phyloP scores from a whole-genome alignment of 1,284 basidiomycete species.

The Schizopora paradoxa region DNA sequence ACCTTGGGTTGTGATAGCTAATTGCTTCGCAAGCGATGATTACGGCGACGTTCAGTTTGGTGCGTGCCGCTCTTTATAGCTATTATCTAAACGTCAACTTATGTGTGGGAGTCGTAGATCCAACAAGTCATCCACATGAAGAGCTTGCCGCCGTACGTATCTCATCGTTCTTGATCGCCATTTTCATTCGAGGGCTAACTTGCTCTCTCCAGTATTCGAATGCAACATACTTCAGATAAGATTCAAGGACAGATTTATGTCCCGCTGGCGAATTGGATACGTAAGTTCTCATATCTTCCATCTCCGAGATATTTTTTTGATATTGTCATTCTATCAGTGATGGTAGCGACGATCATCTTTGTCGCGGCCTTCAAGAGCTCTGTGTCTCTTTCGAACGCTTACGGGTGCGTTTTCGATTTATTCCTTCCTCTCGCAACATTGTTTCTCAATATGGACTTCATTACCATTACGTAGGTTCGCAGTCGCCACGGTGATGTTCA shows the following conservation, averaged over 20 bases:
- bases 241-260: slow-evolving; percentile 63
- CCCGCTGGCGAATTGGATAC: slow-evolving; percentile 50
- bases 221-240: slow-evolving; percentile 54
- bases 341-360: slow-evolving; percentile 50
- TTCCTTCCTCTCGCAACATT: slow-evolving; percentile 2
- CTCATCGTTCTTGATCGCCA: neutral
- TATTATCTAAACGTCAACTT: neutral
- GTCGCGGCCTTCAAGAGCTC: slow-evolving; percentile 54
- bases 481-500: slow-evolving; percentile 59
- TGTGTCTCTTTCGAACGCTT: slow-evolving; percentile 46
- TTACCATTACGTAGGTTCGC: slow-evolving; percentile 39
- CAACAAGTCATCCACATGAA: slow-evolving; percentile 62
- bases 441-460: neutral
- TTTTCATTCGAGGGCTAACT: neutral
- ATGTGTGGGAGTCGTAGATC: slow-evolving; percentile 22
- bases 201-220: slow-evolving; percentile 33
- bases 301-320: neutral
- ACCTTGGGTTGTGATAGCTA: slow-evolving; percentile 30
- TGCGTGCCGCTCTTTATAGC: slow-evolving; percentile 16
- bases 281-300: slow-evolving; percentile 22
- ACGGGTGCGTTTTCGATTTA: slow-evolving; percentile 30
- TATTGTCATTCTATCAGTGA: slow-evolving; percentile 28
- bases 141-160: slow-evolving; percentile 43
- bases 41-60: slow-evolving; percentile 59
- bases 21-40: slow-evolving; percentile 66